Conservation (phyloP, 345 rosid genomes). For the Sisymbrium irio region DNA sequence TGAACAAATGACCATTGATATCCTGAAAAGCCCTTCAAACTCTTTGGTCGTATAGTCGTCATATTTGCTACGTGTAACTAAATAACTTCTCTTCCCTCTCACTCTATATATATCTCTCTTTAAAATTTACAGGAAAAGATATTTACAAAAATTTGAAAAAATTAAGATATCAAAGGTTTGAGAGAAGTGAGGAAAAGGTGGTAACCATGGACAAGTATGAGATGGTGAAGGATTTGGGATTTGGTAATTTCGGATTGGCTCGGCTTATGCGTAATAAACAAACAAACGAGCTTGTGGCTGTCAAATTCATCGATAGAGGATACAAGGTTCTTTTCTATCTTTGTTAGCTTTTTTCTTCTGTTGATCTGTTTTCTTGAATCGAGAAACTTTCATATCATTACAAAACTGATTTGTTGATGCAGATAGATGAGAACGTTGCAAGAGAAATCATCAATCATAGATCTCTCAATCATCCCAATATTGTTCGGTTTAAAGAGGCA, state of each 20-base stretch:
- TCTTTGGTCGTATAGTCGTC: background rate
- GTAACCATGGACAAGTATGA: conserved; percentile 59
- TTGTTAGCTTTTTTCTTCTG: background rate
- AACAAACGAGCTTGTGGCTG: conserved; percentile 60
- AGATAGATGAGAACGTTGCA: conserved; percentile 73
- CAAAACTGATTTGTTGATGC: conserved; percentile 3
- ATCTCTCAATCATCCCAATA: conserved; percentile 72
- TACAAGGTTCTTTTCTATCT: conserved; percentile 38
- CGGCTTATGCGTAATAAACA: conserved; percentile 51
- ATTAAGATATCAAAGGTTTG: background rate
- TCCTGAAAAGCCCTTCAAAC: conserved; percentile 11
- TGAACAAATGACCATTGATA: conserved; percentile 13
- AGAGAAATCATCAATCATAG: conserved; percentile 80
- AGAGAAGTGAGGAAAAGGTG: conserved; percentile 7
- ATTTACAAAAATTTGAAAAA: background rate
- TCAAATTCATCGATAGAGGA: conserved; percentile 65
- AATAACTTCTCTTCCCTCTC: background rate
- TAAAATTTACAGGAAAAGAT: background rate
- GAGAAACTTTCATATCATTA: background rate
- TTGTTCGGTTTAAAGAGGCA: conserved; percentile 67
- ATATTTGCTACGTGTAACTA: conserved; percentile 22
- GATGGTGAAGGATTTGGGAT: conserved; percentile 62
- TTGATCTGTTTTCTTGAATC: background rate
- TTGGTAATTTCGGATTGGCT: conserved; percentile 69
- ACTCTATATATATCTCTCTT: background rate